Conservation (phyloP, 805 yeast species). For the Ogataea ganodermae region DNA sequence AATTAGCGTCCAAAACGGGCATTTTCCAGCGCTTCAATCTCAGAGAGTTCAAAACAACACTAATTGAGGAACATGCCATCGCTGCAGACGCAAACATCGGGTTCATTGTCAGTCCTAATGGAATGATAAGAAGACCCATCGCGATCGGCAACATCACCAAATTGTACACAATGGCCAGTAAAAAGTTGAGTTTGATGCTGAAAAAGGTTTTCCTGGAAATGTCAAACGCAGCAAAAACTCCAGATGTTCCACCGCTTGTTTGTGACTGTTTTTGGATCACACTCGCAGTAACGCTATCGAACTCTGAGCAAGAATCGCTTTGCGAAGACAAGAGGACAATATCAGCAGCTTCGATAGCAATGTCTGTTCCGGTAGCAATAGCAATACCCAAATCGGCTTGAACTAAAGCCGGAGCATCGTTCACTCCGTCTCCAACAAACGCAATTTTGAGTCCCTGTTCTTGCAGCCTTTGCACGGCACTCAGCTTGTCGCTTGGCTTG, state of each 20-base stretch:
- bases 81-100: conserved; percentile 91
- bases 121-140: conserved; percentile 81
- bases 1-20: conserved; percentile 6
- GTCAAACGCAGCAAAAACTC: conserved; percentile 63
- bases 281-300: conserved; percentile 23
- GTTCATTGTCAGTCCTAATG: conserved; percentile 72
- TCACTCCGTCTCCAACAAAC: conserved; percentile 96
- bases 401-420: conserved; percentile 95
- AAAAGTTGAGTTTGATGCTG: conserved; percentile 76
- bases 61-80: conserved; percentile 90
- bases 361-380: conserved; percentile 89
- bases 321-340: conserved; percentile 65
- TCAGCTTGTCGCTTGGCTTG: conserved; percentile 75
- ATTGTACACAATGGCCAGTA: conserved; percentile 87
- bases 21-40: conserved; percentile 64
- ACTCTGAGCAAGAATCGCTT: conserved; percentile 11
- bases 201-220: conserved; percentile 69
- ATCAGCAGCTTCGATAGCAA: conserved; percentile 97
- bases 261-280: conserved; percentile 24
- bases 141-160: conserved; percentile 88
- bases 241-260: conserved; percentile 36
- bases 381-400: conserved; percentile 89
- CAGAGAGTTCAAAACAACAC: conserved; percentile 82
- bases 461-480: conserved; percentile 61
- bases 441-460: conserved; percentile 54